Base-by-base conservation (phyloP, 2,329 filamentous ascomycete genomes). In the Pestalotiopsis sp. region DNA sequence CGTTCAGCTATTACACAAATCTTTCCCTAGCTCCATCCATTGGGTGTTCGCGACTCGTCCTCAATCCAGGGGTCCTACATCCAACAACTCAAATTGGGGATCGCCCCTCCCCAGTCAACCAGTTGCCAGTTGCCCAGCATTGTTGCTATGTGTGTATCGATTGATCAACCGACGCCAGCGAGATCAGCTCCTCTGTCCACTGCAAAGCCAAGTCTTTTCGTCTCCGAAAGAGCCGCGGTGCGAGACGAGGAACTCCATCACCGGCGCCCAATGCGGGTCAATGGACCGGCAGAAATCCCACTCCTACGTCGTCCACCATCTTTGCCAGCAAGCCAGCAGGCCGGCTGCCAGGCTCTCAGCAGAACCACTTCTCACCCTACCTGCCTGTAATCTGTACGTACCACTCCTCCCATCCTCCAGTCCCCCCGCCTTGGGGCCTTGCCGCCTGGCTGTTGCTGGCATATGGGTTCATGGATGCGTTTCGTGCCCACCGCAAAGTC, bases 21-120 rank as follows among this genome's bases (percentile, higher is more conserved):
- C 45, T 52, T 52, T 52, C 45, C 45, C 45, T 64, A 64, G 61
- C 61, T 64, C 39, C n/a, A 31, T n/a, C 14, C 11, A 17, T 25
- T 49, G 61, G 61, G 61, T 49, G 39, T 64, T 64, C 61, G 61
- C 39, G 61, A 64, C 25, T 64, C 61, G 38, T 9, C 12, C 45
- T 9, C 57, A 20, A 62, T 39, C 31, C 61, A 64, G 61, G 61
- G 39, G 38, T 39, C 31, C 25, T 49, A 25, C 38, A 62, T 62
- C 57, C 57, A 52, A 20, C 23, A 59, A 27, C 11, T 23, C 57
- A 27, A 14, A 27, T 59, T 59, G 23, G 23, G 57, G 57, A 14
- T 59, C 57, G 45, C 45, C 45, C 45, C 45, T 52, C 45, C 45
- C 45, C 45, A 23, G 45, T 20, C 45, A 52, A n/a, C 14, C 17